Conservation (phyloP, 129 eudicot species). For the Artemisia annua region DNA sequence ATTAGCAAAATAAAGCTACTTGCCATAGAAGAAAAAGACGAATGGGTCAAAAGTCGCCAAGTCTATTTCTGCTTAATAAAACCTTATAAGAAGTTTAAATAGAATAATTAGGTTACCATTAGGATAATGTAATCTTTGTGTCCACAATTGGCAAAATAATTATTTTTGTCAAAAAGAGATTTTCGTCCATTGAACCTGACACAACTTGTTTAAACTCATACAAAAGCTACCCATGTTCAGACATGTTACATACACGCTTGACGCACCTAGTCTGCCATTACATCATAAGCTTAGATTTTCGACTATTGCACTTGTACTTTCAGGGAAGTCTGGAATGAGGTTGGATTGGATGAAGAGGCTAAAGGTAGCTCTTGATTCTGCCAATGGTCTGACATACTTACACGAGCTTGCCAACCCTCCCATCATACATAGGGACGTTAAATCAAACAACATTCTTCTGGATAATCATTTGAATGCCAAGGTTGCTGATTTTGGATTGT, state of each 20-base stretch:
- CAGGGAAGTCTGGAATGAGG: slow-evolving; percentile 59
- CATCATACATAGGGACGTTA: slow-evolving; percentile 85
- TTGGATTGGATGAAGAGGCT: slow-evolving; percentile 69
- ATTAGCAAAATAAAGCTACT: background rate
- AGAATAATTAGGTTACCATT: too few species aligned
- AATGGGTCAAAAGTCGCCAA: background rate
- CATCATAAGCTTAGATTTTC: background rate
- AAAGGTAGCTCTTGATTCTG: slow-evolving; percentile 67
- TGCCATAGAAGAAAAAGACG: background rate
- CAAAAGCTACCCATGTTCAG: too few species aligned
- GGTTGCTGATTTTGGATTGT: slow-evolving; percentile 90
- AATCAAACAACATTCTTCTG: slow-evolving; percentile 70
- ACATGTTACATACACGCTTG: too few species aligned
- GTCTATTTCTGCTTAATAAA: too few species aligned
- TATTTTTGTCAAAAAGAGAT: too few species aligned
- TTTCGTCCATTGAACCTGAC: too few species aligned
- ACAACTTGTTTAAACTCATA: too few species aligned
- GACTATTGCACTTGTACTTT: slow-evolving; percentile 3
- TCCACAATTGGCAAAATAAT: too few species aligned
- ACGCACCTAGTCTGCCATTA: too few species aligned
- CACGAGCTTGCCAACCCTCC: slow-evolving; percentile 94
- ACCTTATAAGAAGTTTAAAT: too few species aligned
- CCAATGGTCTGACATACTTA: slow-evolving; percentile 69
- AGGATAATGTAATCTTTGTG: too few species aligned
- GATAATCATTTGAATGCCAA: slow-evolving; percentile 67